Evolutionary conservation across 2,329 filamentous ascomycete genomes (phyloP).

Genomic region (Arthrobotrys entomopaga): DNA sequence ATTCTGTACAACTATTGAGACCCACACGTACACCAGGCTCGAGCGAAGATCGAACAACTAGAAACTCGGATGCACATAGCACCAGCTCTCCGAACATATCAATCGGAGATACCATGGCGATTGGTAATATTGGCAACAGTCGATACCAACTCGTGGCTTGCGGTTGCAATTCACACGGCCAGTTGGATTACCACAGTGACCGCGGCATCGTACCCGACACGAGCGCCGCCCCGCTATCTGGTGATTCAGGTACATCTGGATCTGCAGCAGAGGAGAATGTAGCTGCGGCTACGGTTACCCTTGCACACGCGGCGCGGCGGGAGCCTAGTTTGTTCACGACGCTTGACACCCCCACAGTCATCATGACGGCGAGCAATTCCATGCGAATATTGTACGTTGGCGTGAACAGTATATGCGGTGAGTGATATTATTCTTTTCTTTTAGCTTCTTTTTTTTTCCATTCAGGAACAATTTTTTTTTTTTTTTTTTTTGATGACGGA

Average conservation of each 20-base stretch:
- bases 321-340: conserved; percentile 41
- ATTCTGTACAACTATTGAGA: conserved; percentile 6
- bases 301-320: conserved; percentile 19
- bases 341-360: conserved; percentile 40
- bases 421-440: conserved; percentile 13
- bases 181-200: conserved; percentile 4
- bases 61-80: neutral
- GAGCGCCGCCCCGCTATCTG: neutral
- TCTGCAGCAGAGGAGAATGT: neutral
- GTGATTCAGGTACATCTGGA: conserved; percentile 15
- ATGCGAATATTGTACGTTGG: conserved; percentile 44
- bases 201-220: conserved; percentile 15
- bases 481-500: too few relatives aligned
- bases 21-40: neutral
- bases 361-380: conserved; percentile 22
- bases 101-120: neutral
- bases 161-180: conserved; percentile 39
- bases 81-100: neutral
- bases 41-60: neutral
- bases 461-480: neutral
- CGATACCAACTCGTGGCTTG: conserved; percentile 22
- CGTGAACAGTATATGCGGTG: conserved; percentile 39
- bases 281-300: neutral
- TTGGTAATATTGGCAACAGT: too few relatives aligned
- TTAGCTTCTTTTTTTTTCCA: neutral